phyloP scores from a whole-genome alignment of 2,329 filamentous ascomycete genomes.

The Colletotrichum theobromicola region DNA sequence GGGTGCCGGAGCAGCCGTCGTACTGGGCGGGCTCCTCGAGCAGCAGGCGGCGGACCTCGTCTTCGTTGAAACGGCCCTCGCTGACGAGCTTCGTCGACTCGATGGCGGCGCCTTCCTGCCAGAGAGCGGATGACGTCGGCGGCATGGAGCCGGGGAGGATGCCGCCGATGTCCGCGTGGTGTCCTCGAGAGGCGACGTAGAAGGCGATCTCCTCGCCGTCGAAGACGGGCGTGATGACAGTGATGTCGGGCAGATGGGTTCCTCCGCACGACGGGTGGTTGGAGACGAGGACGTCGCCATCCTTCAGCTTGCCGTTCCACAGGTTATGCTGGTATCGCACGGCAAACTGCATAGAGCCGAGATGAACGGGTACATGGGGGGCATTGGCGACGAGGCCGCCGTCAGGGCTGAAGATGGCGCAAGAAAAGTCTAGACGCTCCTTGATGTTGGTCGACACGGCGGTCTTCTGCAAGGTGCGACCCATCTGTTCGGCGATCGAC shows the following conservation, averaged over 20 bases:
- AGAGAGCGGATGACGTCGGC: conserved; percentile 70
- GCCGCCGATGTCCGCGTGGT: conserved; percentile 65
- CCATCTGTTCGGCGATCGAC: conserved; percentile 85
- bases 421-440: conserved; percentile 80
- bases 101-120: conserved; percentile 69
- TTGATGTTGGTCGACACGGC: conserved; percentile 80
- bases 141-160: conserved; percentile 86
- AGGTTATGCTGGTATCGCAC: conserved; percentile 72
- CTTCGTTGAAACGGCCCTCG: conserved; percentile 79
- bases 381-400: conserved; percentile 77
- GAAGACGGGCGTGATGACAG: conserved; percentile 44
- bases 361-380: conserved; percentile 76
- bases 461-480: conserved; percentile 76
- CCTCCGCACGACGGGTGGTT: conserved; percentile 41
- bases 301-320: conserved; percentile 73
- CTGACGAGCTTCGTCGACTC: conserved; percentile 75
- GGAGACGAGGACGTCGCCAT: conserved; percentile 76
- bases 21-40: conserved; percentile 67
- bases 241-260: conserved; percentile 46
- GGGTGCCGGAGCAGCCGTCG: conserved; percentile 71
- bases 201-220: conserved; percentile 34
- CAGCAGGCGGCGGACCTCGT: conserved; percentile 69
- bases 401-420: conserved; percentile 75
- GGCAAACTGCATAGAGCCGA: conserved; percentile 81
- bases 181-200: conserved; percentile 35